A percentile compares a stretch with the other conserved stretches of the same genome.
Evolutionary conservation across 495 filamentous ascomycete genomes (phyloP).

Genomic region (Pyronema omphalodes): DNA sequence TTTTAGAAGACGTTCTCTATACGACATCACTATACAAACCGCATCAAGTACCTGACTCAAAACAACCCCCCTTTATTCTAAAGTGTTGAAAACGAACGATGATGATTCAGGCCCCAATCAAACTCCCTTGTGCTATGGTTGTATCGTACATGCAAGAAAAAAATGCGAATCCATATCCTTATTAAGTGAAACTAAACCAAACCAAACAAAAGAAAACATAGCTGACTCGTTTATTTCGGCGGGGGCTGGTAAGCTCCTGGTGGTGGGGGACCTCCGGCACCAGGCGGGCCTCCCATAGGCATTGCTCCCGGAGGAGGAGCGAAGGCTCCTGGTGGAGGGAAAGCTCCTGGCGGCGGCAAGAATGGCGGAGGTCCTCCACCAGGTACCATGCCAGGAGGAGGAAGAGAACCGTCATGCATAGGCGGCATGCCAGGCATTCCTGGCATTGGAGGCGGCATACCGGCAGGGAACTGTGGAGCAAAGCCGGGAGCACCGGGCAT

Average conservation of each 20-base stretch:
- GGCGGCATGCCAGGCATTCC: slow-evolving; percentile 24
- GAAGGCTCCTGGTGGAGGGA: background rate
- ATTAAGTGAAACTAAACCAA: no score
- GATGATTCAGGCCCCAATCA: no score
- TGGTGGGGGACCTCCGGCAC: slow-evolving; percentile 3
- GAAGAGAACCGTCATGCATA: slow-evolving; percentile 2
- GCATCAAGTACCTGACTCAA: no score
- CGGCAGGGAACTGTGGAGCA: slow-evolving; percentile 29
- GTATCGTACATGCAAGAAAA: no score
- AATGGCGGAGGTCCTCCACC: background rate
- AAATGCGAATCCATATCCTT: no score
- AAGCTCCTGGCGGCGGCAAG: background rate
- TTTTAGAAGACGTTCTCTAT: no score
- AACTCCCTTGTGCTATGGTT: no score
- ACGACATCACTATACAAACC: no score
- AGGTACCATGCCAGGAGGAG: slow-evolving; percentile 12
- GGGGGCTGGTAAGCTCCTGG: slow-evolving; percentile 6
- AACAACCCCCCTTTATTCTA: no score
- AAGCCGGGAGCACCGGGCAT: slow-evolving; percentile 24
- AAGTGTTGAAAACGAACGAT: no score
- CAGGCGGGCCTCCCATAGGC: background rate
- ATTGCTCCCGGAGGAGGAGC: background rate
- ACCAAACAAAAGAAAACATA: background rate
- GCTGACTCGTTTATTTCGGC: background rate
- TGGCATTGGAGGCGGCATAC: slow-evolving; percentile 25